Conservation (phyloP, 306 rosid genomes). For the Rosa persica region DNA sequence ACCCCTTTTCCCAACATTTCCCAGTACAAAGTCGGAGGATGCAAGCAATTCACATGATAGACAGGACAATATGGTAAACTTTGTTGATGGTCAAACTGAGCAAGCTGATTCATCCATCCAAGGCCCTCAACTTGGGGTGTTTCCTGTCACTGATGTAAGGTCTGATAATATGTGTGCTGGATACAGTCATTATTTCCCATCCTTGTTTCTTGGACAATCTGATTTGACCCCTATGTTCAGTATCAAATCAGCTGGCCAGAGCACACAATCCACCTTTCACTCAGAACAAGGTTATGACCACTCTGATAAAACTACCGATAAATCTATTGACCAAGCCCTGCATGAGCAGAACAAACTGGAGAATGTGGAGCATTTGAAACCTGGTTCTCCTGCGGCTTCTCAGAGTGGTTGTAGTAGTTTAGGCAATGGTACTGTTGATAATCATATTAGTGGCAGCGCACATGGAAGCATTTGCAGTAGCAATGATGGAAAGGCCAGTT, state of each 20-base stretch:
- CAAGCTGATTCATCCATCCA: slow-evolving; percentile 30
- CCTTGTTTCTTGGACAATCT: slow-evolving; percentile 36
- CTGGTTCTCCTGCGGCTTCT: slow-evolving; percentile 42
- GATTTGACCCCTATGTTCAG: slow-evolving; percentile 27
- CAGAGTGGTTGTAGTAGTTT: slow-evolving; percentile 35
- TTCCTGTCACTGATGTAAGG: slow-evolving; percentile 33
- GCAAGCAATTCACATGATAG: slow-evolving; percentile 33
- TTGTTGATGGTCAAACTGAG: slow-evolving; percentile 31
- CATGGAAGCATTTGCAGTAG: slow-evolving; percentile 43
- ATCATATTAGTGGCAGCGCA: slow-evolving; percentile 24
- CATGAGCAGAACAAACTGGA: slow-evolving; percentile 31
- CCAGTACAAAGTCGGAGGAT: slow-evolving; percentile 28
- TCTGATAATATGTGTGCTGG: slow-evolving; percentile 32
- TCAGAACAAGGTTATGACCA: slow-evolving; percentile 36
- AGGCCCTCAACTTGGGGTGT: slow-evolving; percentile 30
- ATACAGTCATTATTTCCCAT: slow-evolving; percentile 34
- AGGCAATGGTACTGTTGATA: slow-evolving; percentile 30
- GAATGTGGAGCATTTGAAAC: slow-evolving; percentile 22
- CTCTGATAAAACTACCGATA: slow-evolving; percentile 34
- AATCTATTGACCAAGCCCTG: slow-evolving; percentile 29
- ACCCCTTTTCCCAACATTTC: slow-evolving; percentile 30
- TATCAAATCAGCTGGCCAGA: slow-evolving; percentile 32
- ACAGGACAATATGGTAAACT: slow-evolving; percentile 28
- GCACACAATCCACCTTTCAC: slow-evolving; percentile 42
- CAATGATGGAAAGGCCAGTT: slow-evolving; percentile 45